Conservation (phyloP, 192 early-diverging fungal genomes). For the Pilobolus umbonatus region DNA sequence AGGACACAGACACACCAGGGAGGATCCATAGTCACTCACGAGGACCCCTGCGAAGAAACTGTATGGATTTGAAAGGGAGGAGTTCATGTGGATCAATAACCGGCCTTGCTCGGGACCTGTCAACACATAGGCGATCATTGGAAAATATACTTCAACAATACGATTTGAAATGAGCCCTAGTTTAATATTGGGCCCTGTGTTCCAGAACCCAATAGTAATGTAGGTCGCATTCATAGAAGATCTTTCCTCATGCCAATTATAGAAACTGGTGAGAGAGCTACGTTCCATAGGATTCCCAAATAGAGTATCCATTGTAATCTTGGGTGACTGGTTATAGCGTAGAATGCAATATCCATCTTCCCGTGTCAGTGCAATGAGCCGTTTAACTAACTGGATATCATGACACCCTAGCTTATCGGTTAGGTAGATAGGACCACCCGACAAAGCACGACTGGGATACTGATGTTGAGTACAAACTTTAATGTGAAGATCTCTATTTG, state of each 20-base stretch:
- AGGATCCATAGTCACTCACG: not conserved
- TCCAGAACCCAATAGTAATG: slow-evolving; percentile 18
- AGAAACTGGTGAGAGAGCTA: slow-evolving; percentile 10
- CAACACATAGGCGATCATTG: slow-evolving; percentile 1
- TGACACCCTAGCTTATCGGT: slow-evolving; percentile 34
- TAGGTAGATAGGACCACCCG: slow-evolving; percentile 54
- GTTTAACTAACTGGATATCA: not conserved
- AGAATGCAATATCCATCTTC: slow-evolving; percentile 7
- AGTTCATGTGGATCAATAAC: too few species aligned
- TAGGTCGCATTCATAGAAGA: too few species aligned
- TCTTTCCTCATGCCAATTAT: slow-evolving; percentile 17
- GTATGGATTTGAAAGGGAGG: too few species aligned
- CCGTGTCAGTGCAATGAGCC: slow-evolving; percentile 1
- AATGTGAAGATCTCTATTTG: not conserved
- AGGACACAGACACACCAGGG: not conserved
- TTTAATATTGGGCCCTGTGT: not conserved
- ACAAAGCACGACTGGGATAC: slow-evolving; percentile 33
- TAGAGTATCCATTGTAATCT: slow-evolving; percentile 14
- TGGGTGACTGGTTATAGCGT: slow-evolving; percentile 9
- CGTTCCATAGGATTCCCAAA: slow-evolving; percentile 19
- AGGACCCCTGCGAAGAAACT: slow-evolving; percentile 2
- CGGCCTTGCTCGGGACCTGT: too few species aligned
- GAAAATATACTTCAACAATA: too few species aligned
- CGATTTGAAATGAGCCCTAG: not conserved
- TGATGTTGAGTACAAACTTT: not conserved